Base-by-base conservation (phyloP, 306 rosid genomes). In the Castanospermum australe region DNA sequence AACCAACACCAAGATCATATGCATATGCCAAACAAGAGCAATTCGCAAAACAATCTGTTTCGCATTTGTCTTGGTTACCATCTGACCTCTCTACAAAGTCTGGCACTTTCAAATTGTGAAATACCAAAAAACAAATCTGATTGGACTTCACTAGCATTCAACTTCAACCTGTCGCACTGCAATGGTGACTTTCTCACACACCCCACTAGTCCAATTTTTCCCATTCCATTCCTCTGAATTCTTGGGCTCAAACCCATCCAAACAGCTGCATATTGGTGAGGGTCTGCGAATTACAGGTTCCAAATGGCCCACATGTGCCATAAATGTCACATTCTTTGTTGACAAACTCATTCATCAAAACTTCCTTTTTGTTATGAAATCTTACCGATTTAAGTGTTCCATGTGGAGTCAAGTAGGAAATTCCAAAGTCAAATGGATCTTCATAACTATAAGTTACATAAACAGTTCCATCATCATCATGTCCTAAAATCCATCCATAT, bases 1-100 rank as follows among this genome's bases (percentile, higher is more conserved):
- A 86, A 2, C 72, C 79, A 12, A 77, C 25, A 20, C 28, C 52
- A 25, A 68, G 0, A 76, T 65, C 87, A 72, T 86, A 76, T 2
- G 85, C 81, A 73, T 67, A 77, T 0, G 83, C 89, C 39, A 71
- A 17, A 15, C 85, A 86, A 41, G 87, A 80, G 51, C 87, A 86
- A 61, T 86, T 77, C 7, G 38, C 60, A 15, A 67, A 77, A 33
- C 89, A 86, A 45, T 25, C 15, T 2, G 12, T 1, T 36, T 73
- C 6, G 24, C 87, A 80, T 22, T 52, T 63, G 5, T 35, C 68
- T 2, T 54, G 42, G 7, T 67, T 38, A 21, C 67, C 55, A 36
- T 54, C 50, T 0, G 67, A 41, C 44, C 79, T 71, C 50, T 77
- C 54, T 7, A 32, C 14, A 65, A 83, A 78, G 4, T 69, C 64